Evolutionary conservation across 352 stramenopile genomes (phyloP).

Genomic region (Phytophthora pisi): DNA sequence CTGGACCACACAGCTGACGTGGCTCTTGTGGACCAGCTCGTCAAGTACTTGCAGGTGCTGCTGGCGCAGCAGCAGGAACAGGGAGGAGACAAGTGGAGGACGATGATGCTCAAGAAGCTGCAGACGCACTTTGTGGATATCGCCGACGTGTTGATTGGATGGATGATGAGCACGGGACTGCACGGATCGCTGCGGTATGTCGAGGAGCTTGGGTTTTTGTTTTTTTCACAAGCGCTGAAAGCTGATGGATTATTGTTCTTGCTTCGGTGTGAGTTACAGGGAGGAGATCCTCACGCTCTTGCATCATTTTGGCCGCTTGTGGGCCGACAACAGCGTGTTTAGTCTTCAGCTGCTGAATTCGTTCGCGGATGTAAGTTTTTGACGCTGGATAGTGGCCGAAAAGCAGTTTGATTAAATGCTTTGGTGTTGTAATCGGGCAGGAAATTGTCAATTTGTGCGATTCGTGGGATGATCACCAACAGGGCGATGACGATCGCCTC

Average conservation of each 20-base stretch:
- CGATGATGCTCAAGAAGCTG: conserved; percentile 48
- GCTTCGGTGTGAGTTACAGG: conserved; percentile 25
- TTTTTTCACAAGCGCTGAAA: not conserved
- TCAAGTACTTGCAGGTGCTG: conserved; percentile 38
- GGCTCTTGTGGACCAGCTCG: conserved; percentile 45
- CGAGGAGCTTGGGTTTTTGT: not conserved
- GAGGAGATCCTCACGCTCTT: conserved; percentile 58
- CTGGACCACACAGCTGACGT: conserved; percentile 56
- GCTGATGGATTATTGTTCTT: not conserved
- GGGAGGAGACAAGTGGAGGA: conserved; percentile 25
- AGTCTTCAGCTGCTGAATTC: conserved; percentile 67
- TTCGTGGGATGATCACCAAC: conserved; percentile 26
- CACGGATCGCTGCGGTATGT: conserved; percentile 44
- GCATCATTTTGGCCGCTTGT: conserved; percentile 54
- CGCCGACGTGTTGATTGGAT: conserved; percentile 70
- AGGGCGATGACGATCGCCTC: conserved; percentile 37
- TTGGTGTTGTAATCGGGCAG: conserved; percentile 21
- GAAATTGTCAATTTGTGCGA: conserved; percentile 56
- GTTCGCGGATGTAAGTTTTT: conserved; percentile 55
- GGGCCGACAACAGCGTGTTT: conserved; percentile 76
- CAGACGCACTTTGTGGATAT: conserved; percentile 77
- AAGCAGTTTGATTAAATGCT: not conserved
- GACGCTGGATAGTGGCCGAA: not conserved
- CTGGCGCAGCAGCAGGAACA: conserved; percentile 26
- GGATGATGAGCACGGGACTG: conserved; percentile 59